A percentile compares a stretch with the other conserved stretches of the same genome.
Conservation (phyloP, 345 rosid species). For the Citrus sinensis region DNA sequence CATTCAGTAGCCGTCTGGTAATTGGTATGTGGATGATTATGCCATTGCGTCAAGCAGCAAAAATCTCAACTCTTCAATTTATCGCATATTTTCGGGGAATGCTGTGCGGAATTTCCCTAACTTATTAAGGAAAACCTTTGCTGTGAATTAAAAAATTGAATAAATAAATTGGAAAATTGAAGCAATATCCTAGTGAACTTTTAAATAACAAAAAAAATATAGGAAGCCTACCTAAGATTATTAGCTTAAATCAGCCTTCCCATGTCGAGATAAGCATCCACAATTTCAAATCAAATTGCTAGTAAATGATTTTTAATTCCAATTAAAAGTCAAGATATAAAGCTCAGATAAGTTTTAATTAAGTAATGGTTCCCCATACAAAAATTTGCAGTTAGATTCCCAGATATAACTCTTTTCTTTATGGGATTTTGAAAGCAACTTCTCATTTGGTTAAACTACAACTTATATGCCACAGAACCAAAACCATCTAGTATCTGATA, state of each 20-base stretch:
- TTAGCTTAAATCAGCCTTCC: background rate
- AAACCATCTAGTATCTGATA: background rate
- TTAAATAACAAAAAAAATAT: too few relatives aligned
- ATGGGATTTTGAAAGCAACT: background rate
- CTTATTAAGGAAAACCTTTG: background rate
- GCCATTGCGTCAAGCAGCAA: too few relatives aligned
- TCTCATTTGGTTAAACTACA: background rate
- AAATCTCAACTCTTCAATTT: background rate
- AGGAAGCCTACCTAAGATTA: background rate
- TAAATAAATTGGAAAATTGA: background rate
- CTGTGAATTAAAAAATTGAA: background rate
- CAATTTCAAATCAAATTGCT: background rate
- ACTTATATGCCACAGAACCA: background rate
- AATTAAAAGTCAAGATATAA: background rate
- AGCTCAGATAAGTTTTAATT: background rate
- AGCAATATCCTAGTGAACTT: background rate
- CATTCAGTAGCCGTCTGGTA: too few relatives aligned
- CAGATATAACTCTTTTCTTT: background rate
- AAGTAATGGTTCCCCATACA: too few relatives aligned
- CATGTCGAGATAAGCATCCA: background rate
- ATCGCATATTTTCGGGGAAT: background rate
- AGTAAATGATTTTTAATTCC: background rate
- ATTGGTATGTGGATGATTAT: background rate
- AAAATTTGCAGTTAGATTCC: background rate
- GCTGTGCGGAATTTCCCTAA: background rate